phyloP scores from a whole-genome alignment of 805 yeast species.

The Teunomyces panamensis region DNA sequence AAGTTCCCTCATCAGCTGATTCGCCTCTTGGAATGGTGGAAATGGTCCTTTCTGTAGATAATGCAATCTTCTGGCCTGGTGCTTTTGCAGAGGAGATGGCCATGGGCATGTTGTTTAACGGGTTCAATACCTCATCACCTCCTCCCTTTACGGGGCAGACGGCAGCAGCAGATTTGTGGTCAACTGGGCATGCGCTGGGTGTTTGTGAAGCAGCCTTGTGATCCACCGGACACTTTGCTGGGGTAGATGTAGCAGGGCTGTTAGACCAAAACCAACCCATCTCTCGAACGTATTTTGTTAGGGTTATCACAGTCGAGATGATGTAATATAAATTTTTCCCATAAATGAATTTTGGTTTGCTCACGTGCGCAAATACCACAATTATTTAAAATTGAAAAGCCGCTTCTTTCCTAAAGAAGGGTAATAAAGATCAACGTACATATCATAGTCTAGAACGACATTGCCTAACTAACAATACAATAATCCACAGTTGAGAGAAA shows the following conservation, averaged over 20 bases:
- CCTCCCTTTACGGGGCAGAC: conserved; percentile 38
- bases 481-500: too few relatives aligned
- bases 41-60: conserved; percentile 80
- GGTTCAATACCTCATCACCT: conserved; percentile 53
- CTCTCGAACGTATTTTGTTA: not conserved
- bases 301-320: not conserved
- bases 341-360: not conserved
- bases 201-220: conserved; percentile 21
- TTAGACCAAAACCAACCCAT: conserved; percentile 96
- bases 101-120: conserved; percentile 86
- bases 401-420: too few relatives aligned
- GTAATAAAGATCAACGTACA: too few relatives aligned
- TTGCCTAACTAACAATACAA: too few relatives aligned
- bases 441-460: too few relatives aligned
- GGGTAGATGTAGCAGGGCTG: conserved; percentile 5
- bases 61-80: conserved; percentile 74
- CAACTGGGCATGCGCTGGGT: conserved; percentile 29
- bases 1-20: conserved; percentile 60
- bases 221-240: conserved; percentile 39
- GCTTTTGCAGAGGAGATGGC: conserved; percentile 60
- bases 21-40: conserved; percentile 88
- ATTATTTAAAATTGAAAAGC: not conserved
- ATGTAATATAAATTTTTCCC: conserved; percentile 1
- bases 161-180: conserved; percentile 21
- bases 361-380: not conserved